These are phyloP conservation scores for Coccomyxa sp. DNA, from an alignment of 139 green algal genomes.

Conservation along the genomic window DNA sequence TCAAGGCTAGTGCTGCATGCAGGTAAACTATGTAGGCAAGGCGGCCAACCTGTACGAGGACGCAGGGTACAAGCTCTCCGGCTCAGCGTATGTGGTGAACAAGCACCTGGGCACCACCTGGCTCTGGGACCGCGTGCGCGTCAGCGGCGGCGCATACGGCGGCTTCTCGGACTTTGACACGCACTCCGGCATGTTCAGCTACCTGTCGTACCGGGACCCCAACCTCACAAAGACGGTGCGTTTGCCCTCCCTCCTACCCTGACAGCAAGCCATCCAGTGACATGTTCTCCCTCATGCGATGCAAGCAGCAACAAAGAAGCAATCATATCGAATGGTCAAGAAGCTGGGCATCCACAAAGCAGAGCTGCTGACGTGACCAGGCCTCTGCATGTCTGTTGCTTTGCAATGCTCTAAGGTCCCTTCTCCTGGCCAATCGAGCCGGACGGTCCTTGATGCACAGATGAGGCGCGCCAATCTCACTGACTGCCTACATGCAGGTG, in stretches of 20 bases:
- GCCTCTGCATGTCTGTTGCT: no score
- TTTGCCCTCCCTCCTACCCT: neutral
- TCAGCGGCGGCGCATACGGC: slow-evolving; percentile 90
- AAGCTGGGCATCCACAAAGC: no score
- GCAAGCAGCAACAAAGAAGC: no score
- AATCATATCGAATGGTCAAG: no score
- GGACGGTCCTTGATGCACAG: no score
- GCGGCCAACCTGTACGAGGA: slow-evolving; percentile 93
- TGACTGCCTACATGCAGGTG: no score
- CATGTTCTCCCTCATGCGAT: neutral
- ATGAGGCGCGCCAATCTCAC: no score
- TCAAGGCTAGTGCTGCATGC: no score
- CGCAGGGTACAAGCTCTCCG: slow-evolving; percentile 86
- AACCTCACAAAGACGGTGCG: slow-evolving; percentile 92
- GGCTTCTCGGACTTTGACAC: slow-evolving; percentile 97
- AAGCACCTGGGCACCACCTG: slow-evolving; percentile 95
- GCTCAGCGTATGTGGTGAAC: slow-evolving; percentile 90
- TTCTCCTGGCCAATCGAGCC: no score
- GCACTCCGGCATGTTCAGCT: slow-evolving; percentile 88
- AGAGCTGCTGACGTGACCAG: no score
- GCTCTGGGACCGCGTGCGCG: slow-evolving; percentile 93
- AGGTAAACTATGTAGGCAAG: slow-evolving; percentile 99
- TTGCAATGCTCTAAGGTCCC: no score
- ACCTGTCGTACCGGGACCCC: slow-evolving; percentile 92
- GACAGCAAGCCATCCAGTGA: neutral